These are phyloP conservation scores for Nannizziopsis barbatae DNA, from an alignment of 2,329 filamentous ascomycete genomes.

Conservation along the genomic window DNA sequence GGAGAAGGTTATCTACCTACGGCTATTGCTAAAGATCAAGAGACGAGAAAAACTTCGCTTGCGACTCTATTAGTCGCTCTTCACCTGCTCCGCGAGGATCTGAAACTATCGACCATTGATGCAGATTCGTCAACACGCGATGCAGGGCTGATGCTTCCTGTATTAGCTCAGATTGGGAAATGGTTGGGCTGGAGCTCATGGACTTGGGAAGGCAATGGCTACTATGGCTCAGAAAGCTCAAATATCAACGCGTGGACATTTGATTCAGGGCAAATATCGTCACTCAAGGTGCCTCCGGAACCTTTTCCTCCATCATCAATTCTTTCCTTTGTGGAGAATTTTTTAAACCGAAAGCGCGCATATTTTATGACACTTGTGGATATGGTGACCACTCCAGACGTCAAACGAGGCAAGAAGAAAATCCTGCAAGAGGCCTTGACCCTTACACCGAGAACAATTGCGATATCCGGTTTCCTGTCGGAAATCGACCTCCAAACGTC, in stretches of 20 bases:
- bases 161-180: conserved; percentile 66
- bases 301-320: conserved; percentile 50
- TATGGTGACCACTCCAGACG: conserved; percentile 31
- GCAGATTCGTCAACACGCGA: conserved; percentile 39
- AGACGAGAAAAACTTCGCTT: conserved; percentile 51
- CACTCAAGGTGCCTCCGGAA: conserved; percentile 36
- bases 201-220: conserved; percentile 42
- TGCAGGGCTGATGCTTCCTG: conserved; percentile 49
- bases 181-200: conserved; percentile 70
- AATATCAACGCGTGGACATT: conserved; percentile 45
- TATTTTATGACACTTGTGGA: conserved; percentile 43
- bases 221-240: conserved; percentile 51
- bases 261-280: conserved; percentile 41
- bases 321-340: conserved; percentile 44
- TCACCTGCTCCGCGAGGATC: conserved; percentile 80
- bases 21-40: conserved; percentile 41
- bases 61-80: conserved; percentile 61
- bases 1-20: conserved; percentile 56
- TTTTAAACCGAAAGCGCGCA: conserved; percentile 24
- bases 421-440: conserved; percentile 30
- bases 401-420: conserved; percentile 22
- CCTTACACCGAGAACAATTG: conserved; percentile 54
- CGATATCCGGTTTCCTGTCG: conserved; percentile 58
- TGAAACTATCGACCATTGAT: conserved; percentile 60
- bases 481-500: conserved; percentile 41